These are phyloP conservation scores for Calonectria pauciramosa DNA, from an alignment of 2,329 filamentous ascomycete genomes.

Conservation along the genomic window DNA sequence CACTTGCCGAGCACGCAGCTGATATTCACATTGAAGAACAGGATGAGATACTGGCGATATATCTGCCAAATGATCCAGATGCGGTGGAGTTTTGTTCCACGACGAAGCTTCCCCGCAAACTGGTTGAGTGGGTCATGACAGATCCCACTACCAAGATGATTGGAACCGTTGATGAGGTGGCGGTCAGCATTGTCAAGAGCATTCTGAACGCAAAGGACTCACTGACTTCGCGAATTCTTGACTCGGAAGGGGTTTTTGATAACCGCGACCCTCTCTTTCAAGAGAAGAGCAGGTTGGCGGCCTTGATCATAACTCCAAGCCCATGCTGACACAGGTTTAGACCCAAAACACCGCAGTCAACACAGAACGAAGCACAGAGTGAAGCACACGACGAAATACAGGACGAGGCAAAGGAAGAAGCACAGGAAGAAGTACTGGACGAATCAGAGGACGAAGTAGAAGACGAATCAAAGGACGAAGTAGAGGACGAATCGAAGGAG, in stretches of 20 bases:
- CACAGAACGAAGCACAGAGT: background rate
- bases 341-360: background rate
- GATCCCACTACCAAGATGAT: slow-evolving; percentile 26
- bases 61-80: slow-evolving; percentile 33
- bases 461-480: too few species aligned
- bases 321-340: background rate
- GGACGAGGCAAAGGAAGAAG: too few species aligned
- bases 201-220: slow-evolving; percentile 19
- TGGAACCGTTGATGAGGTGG: slow-evolving; percentile 31
- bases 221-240: slow-evolving; percentile 4
- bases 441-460: too few species aligned
- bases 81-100: slow-evolving; percentile 37
- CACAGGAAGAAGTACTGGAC: too few species aligned
- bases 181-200: slow-evolving; percentile 35
- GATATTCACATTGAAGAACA: slow-evolving; percentile 24
- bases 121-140: slow-evolving; percentile 43
- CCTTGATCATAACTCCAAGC: background rate
- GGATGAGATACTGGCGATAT: slow-evolving; percentile 31
- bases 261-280: background rate
- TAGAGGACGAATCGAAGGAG: too few species aligned
- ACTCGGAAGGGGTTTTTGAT: slow-evolving; percentile 9
- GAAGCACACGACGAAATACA: too few species aligned
- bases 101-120: slow-evolving; percentile 34
- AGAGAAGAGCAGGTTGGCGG: background rate
- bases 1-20: background rate